Base-by-base conservation (phyloP, 768 basidiomycete species). In the Tricholomella constricta region DNA sequence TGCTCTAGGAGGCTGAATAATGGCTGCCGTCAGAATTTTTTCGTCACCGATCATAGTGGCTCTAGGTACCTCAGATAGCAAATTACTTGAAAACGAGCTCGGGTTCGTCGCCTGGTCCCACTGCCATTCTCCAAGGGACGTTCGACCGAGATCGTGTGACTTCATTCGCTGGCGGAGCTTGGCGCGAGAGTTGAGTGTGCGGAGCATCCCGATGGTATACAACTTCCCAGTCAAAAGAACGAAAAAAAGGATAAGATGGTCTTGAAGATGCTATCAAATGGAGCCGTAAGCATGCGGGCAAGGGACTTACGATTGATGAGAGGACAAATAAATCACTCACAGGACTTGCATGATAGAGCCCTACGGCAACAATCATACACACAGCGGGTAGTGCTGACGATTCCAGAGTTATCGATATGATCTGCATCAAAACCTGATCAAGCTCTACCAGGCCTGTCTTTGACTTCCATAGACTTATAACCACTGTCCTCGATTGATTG, bases 171-270 rank as follows among this genome's bases (percentile, higher is more conserved):
- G 46, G 29, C 73, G 69, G n/a, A 76, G 62, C 43, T 64, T 68
- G 23, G 56, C 57, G 19, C 74, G 62, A 9, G 70, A 68, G 49
- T 74, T 76, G 31, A 77, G 61, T 1, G 72, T 72, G 20, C 72
- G 70, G 32, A 76, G 60, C 61, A 75, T 66, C 10, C 74, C 76
- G 36, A 76, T 68, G 4, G 67, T 58, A 38, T 77, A 81, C 52
- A 82, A 68, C 59, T 82, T 82, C 32, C 80, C 79, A 3, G 78
- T 78, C 43, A 79, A 62, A 15, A 81, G 61, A 29, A 76, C 67
- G 59, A 82, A 81, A 56, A 81, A 74, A 5, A 81, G 60, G 27
- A 78, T 72, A 6, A 81, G 66, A 56, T 77, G 70, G 49, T 73
- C 69, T 15, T 67, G 57, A n/a, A 60, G 48, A 40, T 66, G 52